A percentile compares a stretch with the other conserved stretches of the same genome.
Evolutionary conservation across 371 early-diverging fungal species (phyloP).

Genomic region (Massospora cicadina): DNA sequence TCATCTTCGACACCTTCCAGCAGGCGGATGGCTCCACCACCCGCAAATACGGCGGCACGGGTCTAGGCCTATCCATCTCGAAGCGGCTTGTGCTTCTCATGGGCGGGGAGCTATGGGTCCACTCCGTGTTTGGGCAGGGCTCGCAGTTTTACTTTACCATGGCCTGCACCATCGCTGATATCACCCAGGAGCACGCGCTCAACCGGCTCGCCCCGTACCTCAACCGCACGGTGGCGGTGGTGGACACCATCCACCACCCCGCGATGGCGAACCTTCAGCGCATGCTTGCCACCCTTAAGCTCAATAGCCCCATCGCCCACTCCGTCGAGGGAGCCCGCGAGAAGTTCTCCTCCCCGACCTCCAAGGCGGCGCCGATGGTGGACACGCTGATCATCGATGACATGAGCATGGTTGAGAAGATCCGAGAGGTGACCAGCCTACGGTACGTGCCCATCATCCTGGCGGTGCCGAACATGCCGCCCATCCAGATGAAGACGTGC

Average conservation of each 20-base stretch:
- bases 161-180: conserved; percentile 22
- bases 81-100: conserved; percentile 51
- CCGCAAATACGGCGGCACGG: conserved; percentile 68
- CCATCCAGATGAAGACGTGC: conserved; percentile 34
- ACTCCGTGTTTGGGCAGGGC: conserved; percentile 41
- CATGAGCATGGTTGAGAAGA: conserved; percentile 25
- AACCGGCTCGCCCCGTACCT: conserved; percentile 25
- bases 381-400: conserved; percentile 35
- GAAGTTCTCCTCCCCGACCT: conserved; percentile 13
- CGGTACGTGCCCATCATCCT: conserved; percentile 46
- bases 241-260: conserved; percentile 16
- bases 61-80: conserved; percentile 66
- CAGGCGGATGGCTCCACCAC: conserved; percentile 69
- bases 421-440: conserved; percentile 29
- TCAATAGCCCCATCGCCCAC: conserved; percentile 21
- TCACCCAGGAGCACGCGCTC: conserved; percentile 20
- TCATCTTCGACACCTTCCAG: conserved; percentile 64
- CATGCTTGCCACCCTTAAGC: conserved; percentile 21
- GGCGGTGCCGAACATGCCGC: conserved; percentile 24
- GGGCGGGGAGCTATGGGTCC: conserved; percentile 63
- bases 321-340: conserved; percentile 22
- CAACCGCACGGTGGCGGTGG: conserved; percentile 25
- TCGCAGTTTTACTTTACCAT: conserved; percentile 56
- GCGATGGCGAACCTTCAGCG: not conserved
- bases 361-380: conserved; percentile 20